Percentiles rank a stretch among this genome's conserved stretches.
Conservation (phyloP, 2,329 filamentous ascomycete species). For the Phoma herbarum region DNA sequence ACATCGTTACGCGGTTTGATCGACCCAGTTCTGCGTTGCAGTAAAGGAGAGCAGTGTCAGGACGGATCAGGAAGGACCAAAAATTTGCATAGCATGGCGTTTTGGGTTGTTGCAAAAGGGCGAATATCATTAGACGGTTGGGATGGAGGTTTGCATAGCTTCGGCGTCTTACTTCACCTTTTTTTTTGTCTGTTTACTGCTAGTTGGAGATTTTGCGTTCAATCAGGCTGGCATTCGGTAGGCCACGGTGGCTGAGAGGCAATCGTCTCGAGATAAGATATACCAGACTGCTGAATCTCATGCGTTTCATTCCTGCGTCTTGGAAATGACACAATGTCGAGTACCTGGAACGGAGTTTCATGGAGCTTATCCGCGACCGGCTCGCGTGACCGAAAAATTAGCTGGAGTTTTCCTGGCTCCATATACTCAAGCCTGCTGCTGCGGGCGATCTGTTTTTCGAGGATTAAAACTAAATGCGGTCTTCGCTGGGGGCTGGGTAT, state of each 20-base stretch:
- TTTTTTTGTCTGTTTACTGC: neutral
- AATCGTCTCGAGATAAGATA: neutral
- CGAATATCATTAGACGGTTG: constrained; percentile 20
- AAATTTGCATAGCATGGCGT: constrained; percentile 19
- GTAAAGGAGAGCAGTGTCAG: neutral
- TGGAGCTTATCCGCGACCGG: too few relatives aligned
- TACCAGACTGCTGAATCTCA: neutral
- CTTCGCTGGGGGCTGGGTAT: too few relatives aligned
- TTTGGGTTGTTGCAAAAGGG: constrained; percentile 37
- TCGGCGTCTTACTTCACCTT: constrained; percentile 11
- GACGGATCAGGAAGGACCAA: neutral
- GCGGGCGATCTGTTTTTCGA: too few relatives aligned
- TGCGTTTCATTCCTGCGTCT: neutral
- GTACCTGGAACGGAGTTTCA: too few relatives aligned
- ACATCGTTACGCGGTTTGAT: constrained; percentile 10
- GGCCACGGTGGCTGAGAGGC: neutral
- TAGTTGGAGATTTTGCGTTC: neutral
- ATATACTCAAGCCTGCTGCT: too few relatives aligned
- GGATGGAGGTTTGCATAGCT: constrained; percentile 19
- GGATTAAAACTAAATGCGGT: too few relatives aligned
- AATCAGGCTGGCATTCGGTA: neutral
- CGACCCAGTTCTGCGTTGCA: neutral
- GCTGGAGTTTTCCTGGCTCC: too few relatives aligned
- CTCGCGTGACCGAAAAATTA: too few relatives aligned
- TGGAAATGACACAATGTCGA: too few relatives aligned